Percentiles rank a stretch among this genome's conserved stretches.
phyloP scores from a whole-genome alignment of 1,284 basidiomycete genomes.

The Ceratobasidium sp. region DNA sequence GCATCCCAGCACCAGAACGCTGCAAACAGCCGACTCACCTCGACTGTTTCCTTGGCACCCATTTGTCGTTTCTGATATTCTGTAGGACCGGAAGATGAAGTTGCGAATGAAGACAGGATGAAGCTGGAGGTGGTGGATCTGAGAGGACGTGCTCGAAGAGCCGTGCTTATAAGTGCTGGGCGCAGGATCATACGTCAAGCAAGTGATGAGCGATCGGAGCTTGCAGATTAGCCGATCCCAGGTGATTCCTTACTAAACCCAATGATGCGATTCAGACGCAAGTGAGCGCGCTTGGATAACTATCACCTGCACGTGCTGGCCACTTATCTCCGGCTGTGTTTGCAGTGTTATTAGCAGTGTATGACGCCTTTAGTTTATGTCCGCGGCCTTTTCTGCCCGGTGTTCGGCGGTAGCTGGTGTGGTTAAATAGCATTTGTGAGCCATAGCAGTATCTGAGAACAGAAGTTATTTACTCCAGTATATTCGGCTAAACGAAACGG shows the following conservation, averaged over 20 bases:
- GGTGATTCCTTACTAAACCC: neutral
- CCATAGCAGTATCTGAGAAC: too few species aligned
- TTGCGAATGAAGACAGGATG: slow-evolving; percentile 20
- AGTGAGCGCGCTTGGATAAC: neutral
- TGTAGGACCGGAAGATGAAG: slow-evolving; percentile 32
- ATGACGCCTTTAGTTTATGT: too few species aligned
- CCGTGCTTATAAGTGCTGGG: slow-evolving; percentile 20
- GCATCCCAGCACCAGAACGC: too few species aligned
- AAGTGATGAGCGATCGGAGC: slow-evolving; percentile 9
- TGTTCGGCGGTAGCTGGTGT: too few species aligned
- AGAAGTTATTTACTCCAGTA: too few species aligned
- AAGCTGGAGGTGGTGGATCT: neutral
- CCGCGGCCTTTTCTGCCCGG: too few species aligned
- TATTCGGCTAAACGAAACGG: too few species aligned
- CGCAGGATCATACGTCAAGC: slow-evolving; percentile 16
- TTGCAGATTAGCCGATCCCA: neutral
- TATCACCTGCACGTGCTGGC: neutral
- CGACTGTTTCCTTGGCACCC: slow-evolving; percentile 54
- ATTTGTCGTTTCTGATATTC: slow-evolving; percentile 34
- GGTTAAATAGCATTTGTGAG: too few species aligned
- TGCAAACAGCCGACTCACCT: slow-evolving; percentile 50
- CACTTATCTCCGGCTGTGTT: too few species aligned
- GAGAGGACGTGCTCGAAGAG: neutral
- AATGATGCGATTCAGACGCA: slow-evolving; percentile 5
- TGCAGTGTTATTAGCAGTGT: too few species aligned